These are phyloP conservation scores for Berberis vulgaris DNA, from an alignment of 164 flowering plant species.

Conservation along the genomic window DNA sequence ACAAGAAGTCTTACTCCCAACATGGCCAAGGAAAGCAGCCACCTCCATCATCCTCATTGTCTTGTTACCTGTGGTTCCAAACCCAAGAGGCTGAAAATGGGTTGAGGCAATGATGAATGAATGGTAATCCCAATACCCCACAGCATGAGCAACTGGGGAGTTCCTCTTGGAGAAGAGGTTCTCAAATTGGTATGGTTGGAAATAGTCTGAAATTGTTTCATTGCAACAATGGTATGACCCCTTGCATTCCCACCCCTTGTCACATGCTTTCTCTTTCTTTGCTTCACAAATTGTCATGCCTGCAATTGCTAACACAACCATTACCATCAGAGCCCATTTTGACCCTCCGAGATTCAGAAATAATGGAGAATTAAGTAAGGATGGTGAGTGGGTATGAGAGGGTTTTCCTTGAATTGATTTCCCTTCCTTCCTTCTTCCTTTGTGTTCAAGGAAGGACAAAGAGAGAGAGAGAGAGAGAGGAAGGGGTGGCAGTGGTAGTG, in stretches of 20 bases:
- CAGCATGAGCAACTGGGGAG: slow-evolving; percentile 76
- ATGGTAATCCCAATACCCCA: slow-evolving; percentile 76
- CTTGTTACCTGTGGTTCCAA: slow-evolving; percentile 86
- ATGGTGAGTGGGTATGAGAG: no score
- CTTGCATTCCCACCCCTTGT: slow-evolving; percentile 71
- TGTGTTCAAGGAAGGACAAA: no score
- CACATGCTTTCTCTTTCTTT: slow-evolving; percentile 34
- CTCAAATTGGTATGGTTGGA: slow-evolving; percentile 75
- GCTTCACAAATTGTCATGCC: slow-evolving; percentile 2
- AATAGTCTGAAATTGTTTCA: slow-evolving; percentile 63
- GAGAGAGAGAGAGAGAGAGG: no score
- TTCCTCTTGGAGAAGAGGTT: slow-evolving; percentile 78
- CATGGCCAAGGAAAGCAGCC: slow-evolving; percentile 84
- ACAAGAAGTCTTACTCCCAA: slow-evolving; percentile 79
- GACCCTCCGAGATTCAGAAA: not conserved
- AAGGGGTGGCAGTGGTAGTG: no score
- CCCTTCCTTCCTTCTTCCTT: no score
- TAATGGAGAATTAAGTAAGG: no score
- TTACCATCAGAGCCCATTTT: slow-evolving; percentile 5
- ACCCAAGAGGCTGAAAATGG: slow-evolving; percentile 59
- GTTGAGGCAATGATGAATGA: slow-evolving; percentile 72
- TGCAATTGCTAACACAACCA: slow-evolving; percentile 20
- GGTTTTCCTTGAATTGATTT: no score
- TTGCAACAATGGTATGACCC: slow-evolving; percentile 63
- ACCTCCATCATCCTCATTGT: slow-evolving; percentile 65